A percentile compares a stretch with the other conserved stretches of the same genome.
Conservation (phyloP, 495 filamentous ascomycete species). For the Chaetomium cochliodes region DNA sequence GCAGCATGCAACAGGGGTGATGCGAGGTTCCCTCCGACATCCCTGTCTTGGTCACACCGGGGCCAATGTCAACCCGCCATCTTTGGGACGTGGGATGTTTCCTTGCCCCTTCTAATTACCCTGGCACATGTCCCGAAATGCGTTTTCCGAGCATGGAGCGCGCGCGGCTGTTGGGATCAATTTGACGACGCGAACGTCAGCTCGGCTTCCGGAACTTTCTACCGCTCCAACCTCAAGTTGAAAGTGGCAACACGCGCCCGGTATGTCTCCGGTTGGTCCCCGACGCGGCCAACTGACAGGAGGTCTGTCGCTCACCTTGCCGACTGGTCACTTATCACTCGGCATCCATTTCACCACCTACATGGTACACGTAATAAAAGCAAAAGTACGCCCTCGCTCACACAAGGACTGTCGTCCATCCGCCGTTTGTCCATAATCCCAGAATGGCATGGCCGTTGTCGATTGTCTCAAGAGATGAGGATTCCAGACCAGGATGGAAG, state of each 20-base stretch:
- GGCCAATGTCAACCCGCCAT: constrained; percentile 21
- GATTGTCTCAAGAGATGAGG: not conserved
- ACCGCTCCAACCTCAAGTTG: constrained; percentile 13
- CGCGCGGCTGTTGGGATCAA: not conserved
- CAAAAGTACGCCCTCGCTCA: too few species aligned
- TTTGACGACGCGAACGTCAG: not conserved
- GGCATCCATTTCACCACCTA: too few species aligned
- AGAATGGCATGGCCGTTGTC: not conserved
- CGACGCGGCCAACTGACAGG: too few species aligned
- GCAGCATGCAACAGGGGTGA: constrained; percentile 18
- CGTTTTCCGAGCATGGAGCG: not conserved
- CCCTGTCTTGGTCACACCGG: constrained; percentile 28
- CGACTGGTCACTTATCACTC: too few species aligned
- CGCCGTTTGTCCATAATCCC: not conserved
- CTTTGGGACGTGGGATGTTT: constrained; percentile 14
- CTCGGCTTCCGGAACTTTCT: constrained; percentile 34
- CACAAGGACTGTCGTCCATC: too few species aligned
- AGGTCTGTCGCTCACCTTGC: not conserved
- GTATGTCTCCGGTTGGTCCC: not conserved
- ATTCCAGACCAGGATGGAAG: not conserved
- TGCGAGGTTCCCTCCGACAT: not conserved
- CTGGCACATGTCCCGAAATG: constrained; percentile 13
- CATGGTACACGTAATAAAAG: too few species aligned
- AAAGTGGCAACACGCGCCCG: not conserved
- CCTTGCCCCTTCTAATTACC: constrained; percentile 25